A percentile compares a stretch with the other conserved stretches of the same genome.
phyloP scores from a whole-genome alignment of 106 monocot genomes.

The Acanthochlamys bracteata region DNA sequence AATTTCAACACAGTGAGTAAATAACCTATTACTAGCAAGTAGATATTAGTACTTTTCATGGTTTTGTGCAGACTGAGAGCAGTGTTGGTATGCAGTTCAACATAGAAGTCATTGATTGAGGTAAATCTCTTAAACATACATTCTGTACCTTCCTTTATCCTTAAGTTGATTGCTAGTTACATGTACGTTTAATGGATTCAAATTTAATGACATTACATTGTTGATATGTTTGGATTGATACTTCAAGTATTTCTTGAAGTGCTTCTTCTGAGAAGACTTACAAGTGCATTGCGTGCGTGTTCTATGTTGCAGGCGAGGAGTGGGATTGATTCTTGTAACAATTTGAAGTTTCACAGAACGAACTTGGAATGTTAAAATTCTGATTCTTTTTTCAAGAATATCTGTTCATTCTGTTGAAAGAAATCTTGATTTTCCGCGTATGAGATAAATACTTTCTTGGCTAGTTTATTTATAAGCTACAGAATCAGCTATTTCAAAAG shows the following conservation, averaged over 20 bases:
- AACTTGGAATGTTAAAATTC: too few relatives aligned
- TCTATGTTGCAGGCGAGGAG: too few relatives aligned
- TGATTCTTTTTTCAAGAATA: too few relatives aligned
- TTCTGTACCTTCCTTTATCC: not conserved
- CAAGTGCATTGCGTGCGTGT: too few relatives aligned
- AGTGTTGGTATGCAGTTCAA: slow-evolving; percentile 87
- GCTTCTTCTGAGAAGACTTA: too few relatives aligned
- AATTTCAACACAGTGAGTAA: not conserved
- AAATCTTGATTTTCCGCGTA: too few relatives aligned
- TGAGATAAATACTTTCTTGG: not conserved
- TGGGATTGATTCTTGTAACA: too few relatives aligned
- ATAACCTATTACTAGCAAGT: not conserved
- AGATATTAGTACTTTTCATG: not conserved
- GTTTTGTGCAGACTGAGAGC: slow-evolving; percentile 70
- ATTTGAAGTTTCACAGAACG: too few relatives aligned
- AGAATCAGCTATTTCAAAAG: not conserved
- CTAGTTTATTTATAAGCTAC: not conserved
- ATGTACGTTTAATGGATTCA: not conserved
- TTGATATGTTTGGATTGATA: not conserved
- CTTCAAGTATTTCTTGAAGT: too few relatives aligned
- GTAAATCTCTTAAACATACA: slow-evolving; percentile 18
- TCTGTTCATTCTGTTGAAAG: too few relatives aligned
- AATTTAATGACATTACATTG: not conserved
- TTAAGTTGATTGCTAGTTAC: not conserved
- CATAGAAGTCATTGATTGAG: slow-evolving; percentile 88